phyloP scores from a whole-genome alignment of 1,139 yeast genomes.

The Debaryomyces sp. region DNA sequence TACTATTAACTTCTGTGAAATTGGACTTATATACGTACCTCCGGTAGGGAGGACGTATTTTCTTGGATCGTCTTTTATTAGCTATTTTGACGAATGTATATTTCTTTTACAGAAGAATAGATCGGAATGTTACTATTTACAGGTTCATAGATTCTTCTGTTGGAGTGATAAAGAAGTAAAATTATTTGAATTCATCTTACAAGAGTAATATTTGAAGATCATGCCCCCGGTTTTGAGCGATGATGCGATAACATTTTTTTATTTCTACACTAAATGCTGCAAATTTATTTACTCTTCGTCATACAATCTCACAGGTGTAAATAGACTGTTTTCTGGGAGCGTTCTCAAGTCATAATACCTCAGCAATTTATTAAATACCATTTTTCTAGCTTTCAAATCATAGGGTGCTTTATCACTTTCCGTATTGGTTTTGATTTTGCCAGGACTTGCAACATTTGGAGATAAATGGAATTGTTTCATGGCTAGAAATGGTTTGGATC shows the following conservation, averaged over 20 bases:
- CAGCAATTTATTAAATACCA: conserved; percentile 16
- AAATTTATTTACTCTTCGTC: conserved; percentile 7
- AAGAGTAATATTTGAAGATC: neutral
- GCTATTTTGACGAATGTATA: conserved; percentile 54
- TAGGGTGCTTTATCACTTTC: neutral
- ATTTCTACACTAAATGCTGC: conserved; percentile 3
- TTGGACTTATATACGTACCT: conserved; percentile 74
- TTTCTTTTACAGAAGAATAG: neutral
- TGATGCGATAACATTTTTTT: conserved; percentile 3
- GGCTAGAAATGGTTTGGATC: neutral
- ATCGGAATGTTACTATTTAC: neutral
- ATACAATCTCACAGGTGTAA: conserved; percentile 9
- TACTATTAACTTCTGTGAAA: conserved; percentile 32
- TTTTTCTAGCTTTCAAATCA: conserved; percentile 14
- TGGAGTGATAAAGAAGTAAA: neutral
- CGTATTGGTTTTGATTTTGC: neutral
- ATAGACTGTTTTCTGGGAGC: neutral
- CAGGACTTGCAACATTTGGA: neutral
- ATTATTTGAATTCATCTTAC: neutral
- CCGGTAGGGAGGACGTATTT: conserved; percentile 74
- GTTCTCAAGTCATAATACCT: conserved; percentile 14
- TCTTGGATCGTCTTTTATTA: conserved; percentile 83
- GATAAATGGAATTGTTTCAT: conserved; percentile 10
- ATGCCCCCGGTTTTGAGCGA: conserved; percentile 3
- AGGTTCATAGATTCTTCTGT: neutral